Evolutionary conservation across 768 basidiomycete species (phyloP).

Genomic region (Amanita rimosa): DNA sequence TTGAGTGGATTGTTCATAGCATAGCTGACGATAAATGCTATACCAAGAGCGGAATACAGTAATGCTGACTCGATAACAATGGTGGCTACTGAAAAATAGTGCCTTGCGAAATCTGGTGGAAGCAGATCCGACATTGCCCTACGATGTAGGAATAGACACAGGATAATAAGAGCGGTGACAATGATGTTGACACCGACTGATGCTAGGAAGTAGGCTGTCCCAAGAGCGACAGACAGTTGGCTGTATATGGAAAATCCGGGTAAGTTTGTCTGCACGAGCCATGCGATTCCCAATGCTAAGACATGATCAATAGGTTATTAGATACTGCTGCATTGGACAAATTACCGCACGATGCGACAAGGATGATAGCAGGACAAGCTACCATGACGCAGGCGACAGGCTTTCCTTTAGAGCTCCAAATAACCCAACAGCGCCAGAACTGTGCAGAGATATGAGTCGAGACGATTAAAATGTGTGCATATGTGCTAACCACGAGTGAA

Average conservation of each 20-base stretch:
- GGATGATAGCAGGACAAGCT: conserved; percentile 17
- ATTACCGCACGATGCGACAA: conserved; percentile 17
- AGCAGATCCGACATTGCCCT: conserved; percentile 15
- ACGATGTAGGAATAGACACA: conserved; percentile 19
- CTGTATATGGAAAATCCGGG: conserved; percentile 19
- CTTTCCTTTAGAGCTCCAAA: conserved; percentile 22
- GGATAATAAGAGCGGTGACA: conserved; percentile 19
- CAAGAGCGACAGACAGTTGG: conserved; percentile 14
- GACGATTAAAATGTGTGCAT: background rate
- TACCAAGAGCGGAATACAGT: conserved; percentile 19
- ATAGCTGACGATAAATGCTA: conserved; percentile 21
- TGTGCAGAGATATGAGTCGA: conserved; percentile 5
- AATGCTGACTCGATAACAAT: conserved; percentile 27
- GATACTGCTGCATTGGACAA: background rate
- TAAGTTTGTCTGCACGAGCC: conserved; percentile 22
- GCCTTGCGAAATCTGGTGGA: conserved; percentile 15
- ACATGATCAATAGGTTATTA: background rate
- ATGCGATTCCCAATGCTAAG: conserved; percentile 21
- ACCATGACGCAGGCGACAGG: conserved; percentile 15
- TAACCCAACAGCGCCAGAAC: conserved; percentile 31
- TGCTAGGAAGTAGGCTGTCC: conserved; percentile 18
- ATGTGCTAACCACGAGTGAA: conserved; percentile 19
- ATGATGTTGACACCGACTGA: conserved; percentile 22
- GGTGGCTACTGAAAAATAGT: conserved; percentile 20
- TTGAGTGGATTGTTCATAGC: conserved; percentile 19